phyloP scores from a whole-genome alignment of 2,329 filamentous ascomycete genomes.

The Verticillium klebahnii region DNA sequence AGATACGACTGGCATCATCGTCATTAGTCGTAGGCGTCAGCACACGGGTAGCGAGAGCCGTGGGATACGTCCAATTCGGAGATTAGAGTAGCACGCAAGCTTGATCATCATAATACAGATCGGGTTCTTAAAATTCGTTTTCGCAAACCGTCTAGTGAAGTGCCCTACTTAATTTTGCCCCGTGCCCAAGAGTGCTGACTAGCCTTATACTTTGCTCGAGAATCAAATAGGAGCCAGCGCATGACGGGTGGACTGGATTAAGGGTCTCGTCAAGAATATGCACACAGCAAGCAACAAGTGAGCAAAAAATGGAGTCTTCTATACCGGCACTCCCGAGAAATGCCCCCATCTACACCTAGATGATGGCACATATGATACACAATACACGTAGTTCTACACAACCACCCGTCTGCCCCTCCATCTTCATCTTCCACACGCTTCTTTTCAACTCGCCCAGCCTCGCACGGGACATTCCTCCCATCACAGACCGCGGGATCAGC shows the following conservation, averaged over 20 bases:
- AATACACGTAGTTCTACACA: slow-evolving; percentile 15
- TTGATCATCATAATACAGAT: neutral
- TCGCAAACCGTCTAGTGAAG: neutral
- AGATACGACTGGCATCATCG: neutral
- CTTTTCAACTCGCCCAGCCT: neutral
- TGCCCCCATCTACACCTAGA: slow-evolving; percentile 12
- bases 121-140: neutral
- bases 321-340: slow-evolving; percentile 7
- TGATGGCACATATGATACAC: slow-evolving; percentile 12
- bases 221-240: no score
- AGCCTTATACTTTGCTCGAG: no score
- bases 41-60: no score
- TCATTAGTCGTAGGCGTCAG: neutral
- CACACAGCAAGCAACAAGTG: neutral
- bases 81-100: neutral
- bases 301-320: slow-evolving; percentile 4
- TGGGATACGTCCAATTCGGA: neutral
- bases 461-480: neutral
- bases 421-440: neutral
- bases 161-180: no score
- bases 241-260: no score
- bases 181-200: no score
- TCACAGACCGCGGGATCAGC: neutral
- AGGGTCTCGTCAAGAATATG: no score
- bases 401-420: neutral